These are phyloP conservation scores for Agapanthus africanus DNA, from an alignment of 106 monocot species.

Conservation along the genomic window DNA sequence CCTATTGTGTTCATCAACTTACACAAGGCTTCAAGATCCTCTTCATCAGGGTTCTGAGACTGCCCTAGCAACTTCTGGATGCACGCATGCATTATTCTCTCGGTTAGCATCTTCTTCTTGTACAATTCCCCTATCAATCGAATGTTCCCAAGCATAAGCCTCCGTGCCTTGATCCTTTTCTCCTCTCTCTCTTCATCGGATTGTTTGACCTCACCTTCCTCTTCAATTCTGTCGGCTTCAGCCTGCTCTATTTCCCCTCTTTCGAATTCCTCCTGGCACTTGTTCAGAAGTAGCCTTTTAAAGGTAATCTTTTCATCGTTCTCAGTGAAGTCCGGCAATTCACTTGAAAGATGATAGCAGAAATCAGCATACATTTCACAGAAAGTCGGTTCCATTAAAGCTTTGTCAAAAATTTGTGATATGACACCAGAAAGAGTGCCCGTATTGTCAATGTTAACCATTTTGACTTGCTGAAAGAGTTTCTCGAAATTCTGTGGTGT, in stretches of 20 bases:
- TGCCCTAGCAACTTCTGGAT: slow-evolving; percentile 42
- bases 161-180: slow-evolving; percentile 37
- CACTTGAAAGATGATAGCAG: slow-evolving; percentile 40
- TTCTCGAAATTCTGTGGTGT: slow-evolving; percentile 50
- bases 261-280: slow-evolving; percentile 69
- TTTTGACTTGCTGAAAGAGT: slow-evolving; percentile 38
- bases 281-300: slow-evolving; percentile 43
- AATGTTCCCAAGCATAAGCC: slow-evolving; percentile 52
- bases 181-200: slow-evolving; percentile 33
- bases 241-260: slow-evolving; percentile 45
- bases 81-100: slow-evolving; percentile 65
- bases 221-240: slow-evolving; percentile 29
- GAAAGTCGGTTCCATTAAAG: slow-evolving; percentile 47
- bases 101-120: slow-evolving; percentile 57
- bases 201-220: slow-evolving; percentile 38
- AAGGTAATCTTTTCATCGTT: slow-evolving; percentile 47
- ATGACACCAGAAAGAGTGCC: slow-evolving; percentile 44
- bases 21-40: slow-evolving; percentile 54
- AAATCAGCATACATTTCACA: slow-evolving; percentile 69
- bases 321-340: slow-evolving; percentile 37
- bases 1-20: slow-evolving; percentile 58
- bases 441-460: slow-evolving; percentile 32
- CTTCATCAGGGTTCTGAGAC: slow-evolving; percentile 46
- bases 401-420: slow-evolving; percentile 55
- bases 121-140: slow-evolving; percentile 54